Percentiles rank a stretch among this genome's conserved stretches.
Conservation (phyloP, 495 filamentous ascomycete species). For the Neurospora sp. region DNA sequence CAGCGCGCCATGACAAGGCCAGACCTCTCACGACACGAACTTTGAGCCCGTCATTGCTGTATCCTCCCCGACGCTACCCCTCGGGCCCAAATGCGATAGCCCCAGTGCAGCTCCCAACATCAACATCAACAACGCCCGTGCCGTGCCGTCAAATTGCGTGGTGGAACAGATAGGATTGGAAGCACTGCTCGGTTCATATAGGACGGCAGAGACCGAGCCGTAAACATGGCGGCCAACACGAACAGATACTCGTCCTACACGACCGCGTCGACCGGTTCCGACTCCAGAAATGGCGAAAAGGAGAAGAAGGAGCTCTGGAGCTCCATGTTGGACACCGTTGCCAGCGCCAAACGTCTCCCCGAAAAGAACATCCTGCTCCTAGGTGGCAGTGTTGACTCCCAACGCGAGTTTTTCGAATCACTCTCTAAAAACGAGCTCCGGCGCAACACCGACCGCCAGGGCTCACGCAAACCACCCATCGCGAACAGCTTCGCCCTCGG, state of each 20-base stretch:
- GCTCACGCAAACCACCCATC: slow-evolving; percentile 62
- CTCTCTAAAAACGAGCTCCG: slow-evolving; percentile 55
- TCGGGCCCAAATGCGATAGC: slow-evolving; percentile 8
- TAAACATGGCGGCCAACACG: slow-evolving; percentile 42
- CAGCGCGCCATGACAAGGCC: background rate
- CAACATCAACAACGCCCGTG: background rate
- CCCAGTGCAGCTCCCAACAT: background rate
- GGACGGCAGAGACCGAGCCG: background rate
- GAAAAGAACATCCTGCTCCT: slow-evolving; percentile 87
- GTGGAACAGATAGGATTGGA: background rate
- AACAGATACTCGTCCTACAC: slow-evolving; percentile 47
- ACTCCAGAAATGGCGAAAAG: slow-evolving; percentile 55
- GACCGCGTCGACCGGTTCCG: slow-evolving; percentile 33
- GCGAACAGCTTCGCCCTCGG: slow-evolving; percentile 90
- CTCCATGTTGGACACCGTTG: slow-evolving; percentile 81
- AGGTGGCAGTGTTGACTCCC: slow-evolving; percentile 79
- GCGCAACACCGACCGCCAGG: slow-evolving; percentile 46
- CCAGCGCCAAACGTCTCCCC: slow-evolving; percentile 80
- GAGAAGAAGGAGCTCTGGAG: slow-evolving; percentile 88
- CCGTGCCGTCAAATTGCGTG: background rate
- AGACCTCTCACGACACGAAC: background rate
- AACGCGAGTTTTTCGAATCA: slow-evolving; percentile 81
- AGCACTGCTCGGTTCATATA: background rate
- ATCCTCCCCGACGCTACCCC: background rate
- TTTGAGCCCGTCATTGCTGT: background rate